Conservation (phyloP, 768 basidiomycete genomes). For the Peribolospora baueri region DNA sequence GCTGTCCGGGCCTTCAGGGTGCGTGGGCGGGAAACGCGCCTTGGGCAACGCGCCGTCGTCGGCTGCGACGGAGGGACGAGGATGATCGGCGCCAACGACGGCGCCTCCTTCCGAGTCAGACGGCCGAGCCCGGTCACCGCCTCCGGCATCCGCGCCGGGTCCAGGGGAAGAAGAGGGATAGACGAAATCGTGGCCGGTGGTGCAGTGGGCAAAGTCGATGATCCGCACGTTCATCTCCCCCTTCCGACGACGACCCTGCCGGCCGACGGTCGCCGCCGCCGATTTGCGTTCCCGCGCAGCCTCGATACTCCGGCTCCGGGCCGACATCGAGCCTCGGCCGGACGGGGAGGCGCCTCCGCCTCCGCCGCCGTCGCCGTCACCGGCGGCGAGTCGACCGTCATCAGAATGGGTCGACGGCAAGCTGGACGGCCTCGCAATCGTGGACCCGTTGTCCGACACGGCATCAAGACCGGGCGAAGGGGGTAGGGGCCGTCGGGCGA, state of each 20-base stretch:
- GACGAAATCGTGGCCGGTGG: conserved; percentile 77
- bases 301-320: not conserved
- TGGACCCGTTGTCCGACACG: too few species aligned
- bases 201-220: conserved; percentile 97
- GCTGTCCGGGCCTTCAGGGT: conserved; percentile 65
- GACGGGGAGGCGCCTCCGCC: conserved; percentile 1
- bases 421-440: conserved; percentile 1
- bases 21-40: conserved; percentile 82
- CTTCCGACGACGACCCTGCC: conserved; percentile 23
- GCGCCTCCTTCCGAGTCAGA: not conserved
- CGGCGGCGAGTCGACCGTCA: conserved; percentile 5
- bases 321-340: not conserved
- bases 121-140: not conserved
- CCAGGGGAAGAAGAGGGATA: conserved; percentile 29
- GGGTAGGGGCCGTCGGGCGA: too few species aligned
- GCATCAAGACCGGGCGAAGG: too few species aligned
- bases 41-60: conserved; percentile 26
- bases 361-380: conserved; percentile 11
- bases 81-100: not conserved
- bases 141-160: conserved; percentile 21
- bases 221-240: conserved; percentile 89
- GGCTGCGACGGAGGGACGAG: conserved; percentile 1
- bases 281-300: not conserved
- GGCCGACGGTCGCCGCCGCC: not conserved
- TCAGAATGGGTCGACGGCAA: conserved; percentile 1